Evolutionary conservation across 2,329 filamentous ascomycete genomes (phyloP), one percentile per base, ranked within the genome.

Genomic region (Colletotrichum cuscutae): DNA sequence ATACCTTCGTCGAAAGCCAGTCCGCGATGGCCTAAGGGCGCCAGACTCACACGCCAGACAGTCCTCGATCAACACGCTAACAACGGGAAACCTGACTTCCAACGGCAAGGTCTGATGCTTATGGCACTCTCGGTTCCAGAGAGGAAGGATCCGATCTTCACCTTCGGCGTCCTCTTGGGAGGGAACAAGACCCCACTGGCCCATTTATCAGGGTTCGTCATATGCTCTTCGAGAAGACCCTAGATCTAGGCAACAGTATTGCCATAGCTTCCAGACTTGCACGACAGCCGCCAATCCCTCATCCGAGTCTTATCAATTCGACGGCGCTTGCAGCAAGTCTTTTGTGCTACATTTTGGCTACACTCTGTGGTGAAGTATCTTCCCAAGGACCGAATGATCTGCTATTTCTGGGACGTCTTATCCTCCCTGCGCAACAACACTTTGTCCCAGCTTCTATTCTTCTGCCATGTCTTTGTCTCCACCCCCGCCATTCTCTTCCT

Each of bases 401-500:
- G 15, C 46, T 26, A n/a, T 49, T 52, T 30, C 59, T 62, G 19
- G 42, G 59, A 28, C 24, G 37, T 52, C 26, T 26, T 24, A 62
- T 22, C 26, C 12, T n/a, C 19, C n/a, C 57, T 53, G 30, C 26
- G 13, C 35, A 42, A 6, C 12, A 22, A 65, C 22, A 9, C 24
- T 24, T 35, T 57, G 54, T 65, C 62, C 62, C 59, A 35, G 24
- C n/a, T 15, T 22, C 11, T 49, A 22, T 26, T 42, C 53, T 9
- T 26, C 54, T 56, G n/a, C 42, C 7, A 11, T 19, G 42, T 37
- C 53, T 65, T 53, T 53, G 62, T 66, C 35, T 46, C 75, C 70
- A 75, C 69, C 77, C 76, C 75, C 53, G 26, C n/a, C 15, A 46
- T 30, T 57, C 37, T 24, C 53, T 42, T 53, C 37, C 28, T 32